Evolutionary conservation across 768 basidiomycete genomes (phyloP), one percentile per base, ranked within the genome.

Genomic region (Rhodocollybia butyracea): DNA sequence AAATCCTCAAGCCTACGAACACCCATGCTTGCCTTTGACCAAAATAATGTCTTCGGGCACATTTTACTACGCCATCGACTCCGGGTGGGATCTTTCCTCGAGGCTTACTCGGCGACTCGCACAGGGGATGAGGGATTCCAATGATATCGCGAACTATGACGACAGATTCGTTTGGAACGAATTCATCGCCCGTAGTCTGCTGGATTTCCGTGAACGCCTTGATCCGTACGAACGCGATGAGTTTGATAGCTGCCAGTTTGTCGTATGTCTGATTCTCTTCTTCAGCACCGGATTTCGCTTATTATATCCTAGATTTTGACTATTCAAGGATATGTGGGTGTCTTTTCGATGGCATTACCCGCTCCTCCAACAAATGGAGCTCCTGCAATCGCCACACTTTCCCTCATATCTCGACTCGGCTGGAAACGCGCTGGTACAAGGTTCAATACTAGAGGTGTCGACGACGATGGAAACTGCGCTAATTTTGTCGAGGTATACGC

Each of bases 361-460:
- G 86, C 84, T 21, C 89, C 84, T 17, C 90, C 89, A 21, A 84
- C 83, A 30, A 80, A 84, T 68, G 87, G 85, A n/a, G 69, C 81
- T 30, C 92, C 87, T 6, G 78, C 79, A 19, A 76, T 91, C 56
- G 89, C 83, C 3, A 90, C 89, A 1, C 68, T 97, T 21, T 83
- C 86, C 3, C 72, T 99, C 55, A 88, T 98, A 47, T 93, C 90
- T 12, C 78, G 97, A 38, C 78, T 98, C 4, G 88, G 94, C 10
- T 95, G 91, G 87, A 95, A 93, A 72, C 81, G 96, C 60, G 95
- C 97, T 24, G 97, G 97, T 3, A 98, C 97, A 19, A 84, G 97
- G 36, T 99, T 98, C 75, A 98, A 97, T 68, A 94, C 94, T 12
- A 82, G 96, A 56, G 96, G 96, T 2, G 90, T 98, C 10, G 95